Evolutionary conservation across 495 filamentous ascomycete species (phyloP).

Genomic region (Aspergillus incahuasiensis): DNA sequence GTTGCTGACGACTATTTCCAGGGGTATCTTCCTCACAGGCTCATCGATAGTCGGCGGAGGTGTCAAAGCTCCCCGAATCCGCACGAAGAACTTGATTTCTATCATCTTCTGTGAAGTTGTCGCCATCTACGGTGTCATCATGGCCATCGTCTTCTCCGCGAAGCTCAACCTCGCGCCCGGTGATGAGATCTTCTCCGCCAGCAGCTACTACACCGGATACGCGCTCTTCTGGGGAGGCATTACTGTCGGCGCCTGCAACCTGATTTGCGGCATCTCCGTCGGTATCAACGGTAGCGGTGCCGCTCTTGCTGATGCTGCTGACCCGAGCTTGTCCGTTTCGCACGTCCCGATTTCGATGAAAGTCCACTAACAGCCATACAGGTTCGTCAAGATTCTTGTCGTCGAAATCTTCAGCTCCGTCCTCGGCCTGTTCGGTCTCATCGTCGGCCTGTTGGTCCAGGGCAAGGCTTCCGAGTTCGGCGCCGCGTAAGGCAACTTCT

Average conservation of each 20-base stretch:
- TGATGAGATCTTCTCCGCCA: constrained; percentile 54
- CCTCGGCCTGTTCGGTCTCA: constrained; percentile 94
- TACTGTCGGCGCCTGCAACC: constrained; percentile 89
- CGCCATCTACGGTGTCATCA: constrained; percentile 99
- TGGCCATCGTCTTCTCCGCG: constrained; percentile 95
- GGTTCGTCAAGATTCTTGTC: constrained; percentile 97
- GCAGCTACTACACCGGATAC: constrained; percentile 90
- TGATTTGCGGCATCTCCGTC: constrained; percentile 94
- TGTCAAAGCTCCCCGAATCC: constrained; percentile 91
- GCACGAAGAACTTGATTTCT: constrained; percentile 98
- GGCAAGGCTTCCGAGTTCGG: constrained; percentile 76
- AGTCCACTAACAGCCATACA: constrained; percentile 32
- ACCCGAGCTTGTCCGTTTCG: constrained; percentile 73
- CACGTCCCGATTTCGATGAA: background rate
- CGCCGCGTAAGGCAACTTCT: constrained; percentile 21
- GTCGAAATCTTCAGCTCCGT: constrained; percentile 99
- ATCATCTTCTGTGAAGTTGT: constrained; percentile 99
- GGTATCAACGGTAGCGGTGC: constrained; percentile 98
- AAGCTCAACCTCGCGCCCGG: constrained; percentile 60
- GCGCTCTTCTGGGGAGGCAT: constrained; percentile 94
- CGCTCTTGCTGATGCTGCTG: constrained; percentile 91
- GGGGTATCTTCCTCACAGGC: constrained; percentile 98
- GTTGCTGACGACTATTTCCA: constrained; percentile 32
- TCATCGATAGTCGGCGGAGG: constrained; percentile 97
- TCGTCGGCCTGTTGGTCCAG: constrained; percentile 84